Conservation (phyloP, 2,329 filamentous ascomycete species). For the Xylariales sp. region DNA sequence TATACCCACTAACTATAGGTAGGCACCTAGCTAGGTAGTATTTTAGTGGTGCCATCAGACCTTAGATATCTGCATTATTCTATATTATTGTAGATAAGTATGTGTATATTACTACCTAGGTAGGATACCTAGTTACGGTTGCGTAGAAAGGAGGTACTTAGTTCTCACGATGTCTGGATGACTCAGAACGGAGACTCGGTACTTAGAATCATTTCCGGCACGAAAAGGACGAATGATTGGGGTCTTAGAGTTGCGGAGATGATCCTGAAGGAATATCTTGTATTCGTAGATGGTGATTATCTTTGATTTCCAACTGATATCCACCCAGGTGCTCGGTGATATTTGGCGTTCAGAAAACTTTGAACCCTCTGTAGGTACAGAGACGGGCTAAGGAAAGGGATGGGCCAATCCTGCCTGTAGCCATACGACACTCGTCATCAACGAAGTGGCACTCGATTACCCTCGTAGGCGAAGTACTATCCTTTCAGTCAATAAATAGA, state of each 20-base stretch:
- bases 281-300: conserved; percentile 43
- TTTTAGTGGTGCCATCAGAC: no score
- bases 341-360: conserved; percentile 40
- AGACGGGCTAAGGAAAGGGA: conserved; percentile 26
- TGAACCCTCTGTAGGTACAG: conserved; percentile 33
- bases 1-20: no score
- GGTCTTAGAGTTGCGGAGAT: conserved; percentile 27
- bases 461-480: conserved; percentile 6
- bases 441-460: conserved; percentile 24
- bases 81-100: no score
- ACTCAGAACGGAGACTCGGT: no score
- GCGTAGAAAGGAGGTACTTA: no score
- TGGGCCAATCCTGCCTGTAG: conserved; percentile 28
- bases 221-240: conserved; percentile 17
- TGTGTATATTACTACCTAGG: no score
- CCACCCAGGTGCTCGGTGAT: conserved; percentile 37
- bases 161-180: no score
- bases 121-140: no score
- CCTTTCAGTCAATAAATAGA: conserved; percentile 25
- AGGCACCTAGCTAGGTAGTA: no score
- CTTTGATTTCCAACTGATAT: conserved; percentile 38
- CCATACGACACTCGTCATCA: conserved; percentile 1
- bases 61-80: no score
- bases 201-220: no score
- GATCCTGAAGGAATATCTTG: conserved; percentile 40